Conservation (phyloP, 2,329 filamentous ascomycete genomes). For the Penicillium sclerotigenum region DNA sequence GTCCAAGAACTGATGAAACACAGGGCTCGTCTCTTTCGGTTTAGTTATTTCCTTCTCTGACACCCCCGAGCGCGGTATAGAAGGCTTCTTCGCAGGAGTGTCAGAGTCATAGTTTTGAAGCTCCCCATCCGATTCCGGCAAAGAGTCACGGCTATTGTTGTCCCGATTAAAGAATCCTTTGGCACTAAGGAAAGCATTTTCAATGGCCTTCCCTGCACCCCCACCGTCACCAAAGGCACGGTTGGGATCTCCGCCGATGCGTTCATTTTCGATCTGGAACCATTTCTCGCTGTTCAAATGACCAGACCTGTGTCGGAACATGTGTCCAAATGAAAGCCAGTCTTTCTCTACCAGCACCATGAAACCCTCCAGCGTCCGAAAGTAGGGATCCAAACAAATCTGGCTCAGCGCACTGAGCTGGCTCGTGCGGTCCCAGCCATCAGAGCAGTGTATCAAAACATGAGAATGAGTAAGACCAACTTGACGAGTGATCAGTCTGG, state of each 20-base stretch:
- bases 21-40: conserved; percentile 87
- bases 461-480: conserved; percentile 92
- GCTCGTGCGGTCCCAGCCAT: conserved; percentile 96
- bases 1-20: conserved; percentile 97
- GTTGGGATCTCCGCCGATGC: conserved; percentile 55
- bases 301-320: conserved; percentile 91
- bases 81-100: conserved; percentile 37
- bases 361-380: conserved; percentile 89
- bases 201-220: conserved; percentile 67
- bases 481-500: conserved; percentile 77
- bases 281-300: conserved; percentile 87
- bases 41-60: conserved; percentile 65
- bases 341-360: conserved; percentile 95
- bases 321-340: conserved; percentile 96
- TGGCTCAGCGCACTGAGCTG: conserved; percentile 90
- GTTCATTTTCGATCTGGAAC: conserved; percentile 84
- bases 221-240: conserved; percentile 41
- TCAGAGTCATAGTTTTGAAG: conserved; percentile 50
- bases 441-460: conserved; percentile 94
- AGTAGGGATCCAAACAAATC: conserved; percentile 93
- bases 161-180: conserved; percentile 87
- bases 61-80: conserved; percentile 31
- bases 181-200: conserved; percentile 79
- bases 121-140: conserved; percentile 61
- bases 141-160: conserved; percentile 62